These are phyloP conservation scores for Echeveria elegans DNA, from an alignment of 164 flowering plant genomes.

Conservation along the genomic window DNA sequence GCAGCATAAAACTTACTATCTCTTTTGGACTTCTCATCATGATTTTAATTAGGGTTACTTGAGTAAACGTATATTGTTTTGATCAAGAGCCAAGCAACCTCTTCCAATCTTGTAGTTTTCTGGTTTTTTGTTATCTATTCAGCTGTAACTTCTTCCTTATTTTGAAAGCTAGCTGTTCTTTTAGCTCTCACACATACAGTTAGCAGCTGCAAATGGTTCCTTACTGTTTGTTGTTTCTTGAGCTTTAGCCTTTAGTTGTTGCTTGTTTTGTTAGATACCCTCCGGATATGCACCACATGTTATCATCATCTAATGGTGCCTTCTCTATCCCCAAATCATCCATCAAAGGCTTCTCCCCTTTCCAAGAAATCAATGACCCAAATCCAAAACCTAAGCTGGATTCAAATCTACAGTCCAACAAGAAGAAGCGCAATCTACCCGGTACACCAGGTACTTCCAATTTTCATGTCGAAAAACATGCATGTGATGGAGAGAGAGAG, in stretches of 20 bases:
- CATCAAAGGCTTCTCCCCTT: conserved; percentile 9
- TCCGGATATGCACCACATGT: conserved; percentile 3
- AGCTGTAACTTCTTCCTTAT: conserved; percentile 2
- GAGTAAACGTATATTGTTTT: no score
- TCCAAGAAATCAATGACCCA: conserved; percentile 15
- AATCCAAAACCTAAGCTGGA: conserved; percentile 31
- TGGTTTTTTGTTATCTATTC: not conserved
- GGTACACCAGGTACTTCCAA: conserved; percentile 46
- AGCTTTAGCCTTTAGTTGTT: not conserved
- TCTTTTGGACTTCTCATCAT: not conserved
- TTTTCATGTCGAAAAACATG: not conserved
- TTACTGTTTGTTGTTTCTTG: not conserved
- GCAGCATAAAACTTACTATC: not conserved
- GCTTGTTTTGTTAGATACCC: not conserved
- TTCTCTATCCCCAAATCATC: conserved; percentile 4
- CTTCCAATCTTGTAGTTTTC: conserved; percentile 7
- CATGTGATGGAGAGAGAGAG: no score
- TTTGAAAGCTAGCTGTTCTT: conserved; percentile 4
- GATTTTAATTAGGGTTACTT: no score
- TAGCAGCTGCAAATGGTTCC: not conserved
- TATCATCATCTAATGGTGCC: not conserved
- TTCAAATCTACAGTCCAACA: conserved; percentile 17
- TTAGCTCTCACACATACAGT: not conserved
- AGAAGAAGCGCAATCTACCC: conserved; percentile 49
- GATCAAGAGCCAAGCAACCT: no score